phyloP scores from a whole-genome alignment of 2,329 filamentous ascomycete genomes.

The Stachybotrys elegans region DNA sequence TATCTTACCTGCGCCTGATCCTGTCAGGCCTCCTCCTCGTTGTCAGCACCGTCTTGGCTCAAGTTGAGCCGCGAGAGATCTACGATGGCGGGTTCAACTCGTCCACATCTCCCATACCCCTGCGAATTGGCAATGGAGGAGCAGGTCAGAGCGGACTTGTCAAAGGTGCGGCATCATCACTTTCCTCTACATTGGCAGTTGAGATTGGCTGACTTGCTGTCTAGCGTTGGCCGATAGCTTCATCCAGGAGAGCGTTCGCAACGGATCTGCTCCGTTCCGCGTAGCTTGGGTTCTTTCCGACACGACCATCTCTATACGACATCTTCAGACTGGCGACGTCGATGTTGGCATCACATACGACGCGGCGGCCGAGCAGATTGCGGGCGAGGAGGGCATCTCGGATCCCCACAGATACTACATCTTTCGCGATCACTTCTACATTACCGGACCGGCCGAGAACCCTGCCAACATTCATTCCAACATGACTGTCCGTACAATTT shows the following conservation, averaged over 20 bases:
- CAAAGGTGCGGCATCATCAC: slow-evolving; percentile 16
- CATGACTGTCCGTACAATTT: slow-evolving; percentile 25
- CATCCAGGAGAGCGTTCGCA: slow-evolving; percentile 15
- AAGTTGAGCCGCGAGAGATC: slow-evolving; percentile 11
- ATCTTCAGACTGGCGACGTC: slow-evolving; percentile 30
- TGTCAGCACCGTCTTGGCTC: too few relatives aligned
- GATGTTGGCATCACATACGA: slow-evolving; percentile 43
- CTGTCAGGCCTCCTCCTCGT: too few relatives aligned
- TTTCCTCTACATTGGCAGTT: rapidly evolving
- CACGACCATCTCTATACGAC: slow-evolving; percentile 38
- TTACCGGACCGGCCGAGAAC: slow-evolving; percentile 32
- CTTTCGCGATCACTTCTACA: slow-evolving; percentile 42
- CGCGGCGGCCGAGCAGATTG: slow-evolving; percentile 34
- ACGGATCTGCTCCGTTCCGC: slow-evolving; percentile 24
- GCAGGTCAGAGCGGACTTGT: slow-evolving; percentile 31
- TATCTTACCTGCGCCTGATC: too few relatives aligned
- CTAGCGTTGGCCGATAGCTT: slow-evolving; percentile 21
- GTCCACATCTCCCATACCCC: slow-evolving; percentile 10
- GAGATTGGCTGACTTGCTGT: background rate
- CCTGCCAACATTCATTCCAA: slow-evolving; percentile 24
- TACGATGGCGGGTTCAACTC: slow-evolving; percentile 16
- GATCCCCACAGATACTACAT: slow-evolving; percentile 25
- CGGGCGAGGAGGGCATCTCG: slow-evolving; percentile 33
- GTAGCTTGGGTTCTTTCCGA: slow-evolving; percentile 41
- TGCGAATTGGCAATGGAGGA: slow-evolving; percentile 30